phyloP scores from a whole-genome alignment of 345 rosid genomes.

The Sisymbrium altissimum region DNA sequence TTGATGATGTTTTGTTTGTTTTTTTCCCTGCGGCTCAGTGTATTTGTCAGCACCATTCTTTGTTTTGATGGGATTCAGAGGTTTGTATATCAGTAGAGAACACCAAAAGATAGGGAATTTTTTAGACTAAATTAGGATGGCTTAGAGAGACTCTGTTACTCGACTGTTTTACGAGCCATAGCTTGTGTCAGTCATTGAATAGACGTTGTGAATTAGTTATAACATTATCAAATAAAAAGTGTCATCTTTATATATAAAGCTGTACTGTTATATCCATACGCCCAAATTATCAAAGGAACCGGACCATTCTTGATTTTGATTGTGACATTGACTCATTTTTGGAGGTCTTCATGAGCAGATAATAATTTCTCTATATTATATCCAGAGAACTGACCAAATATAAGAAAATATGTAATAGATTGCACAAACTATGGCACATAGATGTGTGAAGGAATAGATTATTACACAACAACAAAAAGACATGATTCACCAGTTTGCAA shows the following conservation, averaged over 20 bases:
- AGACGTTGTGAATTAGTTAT: slow-evolving; percentile 19
- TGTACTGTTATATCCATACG: background rate
- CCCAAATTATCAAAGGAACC: background rate
- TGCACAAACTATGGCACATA: background rate
- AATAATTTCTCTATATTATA: background rate
- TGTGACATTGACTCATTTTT: background rate
- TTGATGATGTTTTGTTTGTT: slow-evolving; percentile 26
- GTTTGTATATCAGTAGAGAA: slow-evolving; percentile 16
- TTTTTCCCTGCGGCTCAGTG: slow-evolving; percentile 23
- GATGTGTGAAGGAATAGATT: background rate
- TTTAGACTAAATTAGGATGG: slow-evolving; percentile 22
- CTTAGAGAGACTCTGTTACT: slow-evolving; percentile 3
- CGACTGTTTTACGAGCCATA: slow-evolving; percentile 10
- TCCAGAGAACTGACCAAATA: background rate
- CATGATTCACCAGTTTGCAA: slow-evolving; percentile 18
- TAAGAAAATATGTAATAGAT: background rate
- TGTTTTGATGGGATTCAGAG: slow-evolving; percentile 23
- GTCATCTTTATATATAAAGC: background rate
- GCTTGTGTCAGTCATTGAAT: slow-evolving; percentile 9
- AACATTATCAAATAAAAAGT: background rate
- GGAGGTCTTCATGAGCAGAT: background rate
- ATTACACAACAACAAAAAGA: slow-evolving; percentile 21
- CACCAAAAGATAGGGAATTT: slow-evolving; percentile 14
- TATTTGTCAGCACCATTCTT: background rate
- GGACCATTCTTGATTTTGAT: background rate